Evolutionary conservation across 1,139 yeast genomes (phyloP).

Genomic region (Petasospora rhodanensis): DNA sequence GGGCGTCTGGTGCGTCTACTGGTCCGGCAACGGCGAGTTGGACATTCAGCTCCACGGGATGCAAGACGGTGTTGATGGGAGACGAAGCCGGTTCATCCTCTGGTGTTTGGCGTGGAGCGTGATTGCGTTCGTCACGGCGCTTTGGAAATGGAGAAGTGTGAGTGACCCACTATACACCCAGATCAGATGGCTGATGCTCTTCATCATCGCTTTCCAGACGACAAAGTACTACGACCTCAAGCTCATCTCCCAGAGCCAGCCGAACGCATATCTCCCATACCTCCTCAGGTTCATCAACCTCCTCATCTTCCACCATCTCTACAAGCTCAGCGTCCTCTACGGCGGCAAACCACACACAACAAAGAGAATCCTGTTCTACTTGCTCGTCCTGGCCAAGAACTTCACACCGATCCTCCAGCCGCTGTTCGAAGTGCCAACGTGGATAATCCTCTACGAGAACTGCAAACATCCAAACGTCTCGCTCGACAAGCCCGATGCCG

Average conservation of each 20-base stretch:
- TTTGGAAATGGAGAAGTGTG: no score
- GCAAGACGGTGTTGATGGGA: background rate
- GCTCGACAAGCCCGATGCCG: no score
- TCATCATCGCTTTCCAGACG: background rate
- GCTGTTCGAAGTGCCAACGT: background rate
- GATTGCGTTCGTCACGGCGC: no score
- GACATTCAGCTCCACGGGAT: constrained; percentile 1
- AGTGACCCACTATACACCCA: no score
- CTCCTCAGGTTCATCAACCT: no score
- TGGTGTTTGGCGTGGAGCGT: background rate
- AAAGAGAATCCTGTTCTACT: no score
- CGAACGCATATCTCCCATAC: no score
- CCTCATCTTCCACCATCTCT: background rate
- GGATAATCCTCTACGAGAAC: background rate
- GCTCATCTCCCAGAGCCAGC: no score
- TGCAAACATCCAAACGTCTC: no score
- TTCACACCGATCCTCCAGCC: background rate
- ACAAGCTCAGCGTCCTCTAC: background rate
- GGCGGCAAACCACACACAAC: no score
- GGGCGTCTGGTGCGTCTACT: constrained; percentile 4
- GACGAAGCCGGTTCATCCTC: background rate
- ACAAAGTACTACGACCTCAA: background rate
- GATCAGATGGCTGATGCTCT: no score
- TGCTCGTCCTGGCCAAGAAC: no score
- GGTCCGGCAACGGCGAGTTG: constrained; percentile 1